Conservation (phyloP, 192 early-diverging fungal genomes). For the Phycomyces nitens region DNA sequence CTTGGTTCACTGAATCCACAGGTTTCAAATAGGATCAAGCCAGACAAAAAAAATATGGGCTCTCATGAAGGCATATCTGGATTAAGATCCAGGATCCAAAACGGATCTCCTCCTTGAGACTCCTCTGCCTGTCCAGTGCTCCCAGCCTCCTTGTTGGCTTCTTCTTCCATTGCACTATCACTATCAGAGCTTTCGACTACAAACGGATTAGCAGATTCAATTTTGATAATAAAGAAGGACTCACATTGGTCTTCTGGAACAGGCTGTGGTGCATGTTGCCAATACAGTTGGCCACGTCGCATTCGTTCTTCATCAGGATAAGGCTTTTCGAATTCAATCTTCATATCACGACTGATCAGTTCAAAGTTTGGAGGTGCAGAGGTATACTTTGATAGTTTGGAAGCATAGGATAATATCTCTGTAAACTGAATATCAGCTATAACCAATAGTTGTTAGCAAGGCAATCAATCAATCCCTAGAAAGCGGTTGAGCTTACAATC, state of each 20-base stretch:
- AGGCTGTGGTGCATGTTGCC: constrained; percentile 43
- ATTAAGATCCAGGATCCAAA: constrained; percentile 42
- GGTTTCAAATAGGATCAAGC: no score
- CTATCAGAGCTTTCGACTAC: constrained; percentile 32
- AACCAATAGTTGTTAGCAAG: no score
- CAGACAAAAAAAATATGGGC: no score
- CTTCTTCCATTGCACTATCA: constrained; percentile 29
- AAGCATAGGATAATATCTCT: constrained; percentile 50
- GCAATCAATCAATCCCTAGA: background rate
- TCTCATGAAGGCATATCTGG: constrained; percentile 32
- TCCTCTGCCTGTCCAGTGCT: constrained; percentile 13
- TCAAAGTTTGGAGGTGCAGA: constrained; percentile 54
- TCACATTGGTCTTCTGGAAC: constrained; percentile 32
- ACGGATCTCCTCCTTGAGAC: constrained; percentile 19
- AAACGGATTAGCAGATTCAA: no score
- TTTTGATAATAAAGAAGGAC: no score
- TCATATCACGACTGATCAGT: constrained; percentile 33
- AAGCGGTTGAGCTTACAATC: constrained; percentile 17
- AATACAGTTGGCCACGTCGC: constrained; percentile 46
- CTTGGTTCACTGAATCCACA: no score
- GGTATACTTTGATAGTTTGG: constrained; percentile 47
- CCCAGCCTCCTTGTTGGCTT: constrained; percentile 12
- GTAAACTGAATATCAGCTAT: constrained; percentile 40
- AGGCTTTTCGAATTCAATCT: constrained; percentile 47
- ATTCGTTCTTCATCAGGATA: constrained; percentile 54